Evolutionary conservation across 768 basidiomycete genomes (phyloP).

Genomic region (Saitozyma podzolica): DNA sequence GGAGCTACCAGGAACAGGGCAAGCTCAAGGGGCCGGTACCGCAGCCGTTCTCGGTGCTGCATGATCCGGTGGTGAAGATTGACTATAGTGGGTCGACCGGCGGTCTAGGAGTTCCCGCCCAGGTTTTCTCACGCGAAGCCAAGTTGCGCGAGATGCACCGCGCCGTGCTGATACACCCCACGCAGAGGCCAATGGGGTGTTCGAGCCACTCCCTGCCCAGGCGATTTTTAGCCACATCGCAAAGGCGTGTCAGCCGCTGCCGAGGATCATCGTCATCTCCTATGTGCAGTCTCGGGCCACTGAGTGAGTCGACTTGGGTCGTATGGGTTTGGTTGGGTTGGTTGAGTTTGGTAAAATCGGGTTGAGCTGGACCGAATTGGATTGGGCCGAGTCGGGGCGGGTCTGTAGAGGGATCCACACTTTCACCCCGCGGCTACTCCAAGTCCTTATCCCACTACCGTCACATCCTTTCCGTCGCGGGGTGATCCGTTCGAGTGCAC

Average conservation of each 20-base stretch:
- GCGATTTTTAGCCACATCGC: conserved; percentile 48
- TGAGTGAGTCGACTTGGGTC: conserved; percentile 28
- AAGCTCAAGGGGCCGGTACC: conserved; percentile 27
- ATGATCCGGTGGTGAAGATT: conserved; percentile 48
- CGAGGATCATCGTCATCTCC: conserved; percentile 46
- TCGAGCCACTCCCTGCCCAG: conserved; percentile 44
- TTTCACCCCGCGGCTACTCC: too few relatives aligned
- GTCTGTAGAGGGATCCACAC: too few relatives aligned
- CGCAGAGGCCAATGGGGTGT: conserved; percentile 44
- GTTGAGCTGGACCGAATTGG: too few relatives aligned
- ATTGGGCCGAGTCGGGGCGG: too few relatives aligned
- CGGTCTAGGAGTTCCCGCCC: neutral
- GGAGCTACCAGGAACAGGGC: neutral
- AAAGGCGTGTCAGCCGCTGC: conserved; percentile 43
- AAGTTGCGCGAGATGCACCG: too few relatives aligned
- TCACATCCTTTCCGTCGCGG: too few relatives aligned
- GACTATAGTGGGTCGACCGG: conserved; percentile 52
- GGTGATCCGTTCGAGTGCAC: too few relatives aligned
- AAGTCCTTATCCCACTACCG: too few relatives aligned
- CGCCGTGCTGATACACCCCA: neutral
- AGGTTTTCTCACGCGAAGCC: neutral
- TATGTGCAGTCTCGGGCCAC: conserved; percentile 44
- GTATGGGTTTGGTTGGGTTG: neutral
- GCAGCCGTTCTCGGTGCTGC: conserved; percentile 45
- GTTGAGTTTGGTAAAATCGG: too few relatives aligned